These are phyloP conservation scores for Kwoniella sp. DNA, from an alignment of 768 basidiomycete species.

Conservation along the genomic window DNA sequence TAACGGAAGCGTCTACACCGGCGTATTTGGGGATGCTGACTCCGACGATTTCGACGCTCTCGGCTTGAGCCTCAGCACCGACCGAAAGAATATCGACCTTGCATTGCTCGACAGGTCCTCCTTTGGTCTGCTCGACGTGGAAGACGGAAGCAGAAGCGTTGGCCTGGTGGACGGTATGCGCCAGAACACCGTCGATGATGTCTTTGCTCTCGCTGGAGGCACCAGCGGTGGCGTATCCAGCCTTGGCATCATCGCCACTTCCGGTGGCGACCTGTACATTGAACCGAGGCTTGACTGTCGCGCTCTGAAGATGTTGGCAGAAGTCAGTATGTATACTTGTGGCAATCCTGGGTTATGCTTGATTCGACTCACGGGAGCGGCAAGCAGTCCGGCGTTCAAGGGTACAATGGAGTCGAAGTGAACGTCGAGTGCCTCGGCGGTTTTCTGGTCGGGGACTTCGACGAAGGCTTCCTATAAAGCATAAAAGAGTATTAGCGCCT, in stretches of 20 bases:
- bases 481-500: background rate
- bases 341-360: background rate
- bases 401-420: background rate
- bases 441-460: background rate
- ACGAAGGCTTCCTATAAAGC: background rate
- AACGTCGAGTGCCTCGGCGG: background rate
- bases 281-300: background rate
- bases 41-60: background rate
- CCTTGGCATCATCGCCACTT: background rate
- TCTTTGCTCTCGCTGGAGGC: background rate
- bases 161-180: background rate
- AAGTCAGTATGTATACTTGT: too few relatives aligned
- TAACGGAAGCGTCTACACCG: background rate
- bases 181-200: background rate
- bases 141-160: background rate
- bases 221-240: background rate
- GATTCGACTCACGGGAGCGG: background rate
- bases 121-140: constrained; percentile 1
- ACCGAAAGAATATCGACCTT: background rate
- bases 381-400: background rate
- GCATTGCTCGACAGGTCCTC: background rate
- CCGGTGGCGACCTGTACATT: background rate
- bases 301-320: background rate
- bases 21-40: background rate
- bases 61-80: background rate